Conservation (phyloP, 2,329 filamentous ascomycete species). For the Stachybotrys chartarum region DNA sequence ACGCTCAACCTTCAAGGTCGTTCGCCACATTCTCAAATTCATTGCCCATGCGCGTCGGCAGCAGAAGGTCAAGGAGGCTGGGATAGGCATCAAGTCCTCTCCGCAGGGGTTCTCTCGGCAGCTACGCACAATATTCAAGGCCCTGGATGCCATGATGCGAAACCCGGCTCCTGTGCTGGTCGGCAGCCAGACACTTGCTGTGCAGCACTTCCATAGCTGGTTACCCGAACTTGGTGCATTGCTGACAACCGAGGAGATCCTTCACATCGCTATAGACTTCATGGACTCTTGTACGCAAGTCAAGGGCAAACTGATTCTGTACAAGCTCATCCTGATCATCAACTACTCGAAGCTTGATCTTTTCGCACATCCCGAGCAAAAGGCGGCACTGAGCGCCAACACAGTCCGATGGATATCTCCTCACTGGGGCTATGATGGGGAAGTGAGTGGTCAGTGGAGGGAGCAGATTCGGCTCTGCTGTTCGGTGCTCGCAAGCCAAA, state of each 20-base stretch:
- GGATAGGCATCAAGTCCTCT: constrained; percentile 73
- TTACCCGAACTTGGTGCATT: constrained; percentile 80
- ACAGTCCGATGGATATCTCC: constrained; percentile 87
- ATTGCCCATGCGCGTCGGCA: constrained; percentile 83
- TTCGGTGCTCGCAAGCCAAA: constrained; percentile 82
- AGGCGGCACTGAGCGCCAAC: constrained; percentile 66
- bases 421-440: constrained; percentile 75
- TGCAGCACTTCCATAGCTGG: constrained; percentile 97
- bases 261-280: constrained; percentile 87
- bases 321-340: constrained; percentile 87
- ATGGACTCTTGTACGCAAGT: constrained; percentile 84
- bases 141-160: constrained; percentile 82
- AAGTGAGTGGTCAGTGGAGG: constrained; percentile 78
- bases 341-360: constrained; percentile 80
- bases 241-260: constrained; percentile 73
- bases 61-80: constrained; percentile 81
- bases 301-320: constrained; percentile 84
- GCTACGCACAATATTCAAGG: constrained; percentile 80
- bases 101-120: constrained; percentile 73
- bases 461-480: constrained; percentile 92
- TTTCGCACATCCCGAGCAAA: constrained; percentile 72
- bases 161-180: constrained; percentile 79
- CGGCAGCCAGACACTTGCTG: constrained; percentile 87
- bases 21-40: constrained; percentile 87
- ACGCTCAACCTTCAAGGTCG: constrained; percentile 89